Conservation (phyloP, 1,284 basidiomycete genomes). For the Anthracocystis walkeri region DNA sequence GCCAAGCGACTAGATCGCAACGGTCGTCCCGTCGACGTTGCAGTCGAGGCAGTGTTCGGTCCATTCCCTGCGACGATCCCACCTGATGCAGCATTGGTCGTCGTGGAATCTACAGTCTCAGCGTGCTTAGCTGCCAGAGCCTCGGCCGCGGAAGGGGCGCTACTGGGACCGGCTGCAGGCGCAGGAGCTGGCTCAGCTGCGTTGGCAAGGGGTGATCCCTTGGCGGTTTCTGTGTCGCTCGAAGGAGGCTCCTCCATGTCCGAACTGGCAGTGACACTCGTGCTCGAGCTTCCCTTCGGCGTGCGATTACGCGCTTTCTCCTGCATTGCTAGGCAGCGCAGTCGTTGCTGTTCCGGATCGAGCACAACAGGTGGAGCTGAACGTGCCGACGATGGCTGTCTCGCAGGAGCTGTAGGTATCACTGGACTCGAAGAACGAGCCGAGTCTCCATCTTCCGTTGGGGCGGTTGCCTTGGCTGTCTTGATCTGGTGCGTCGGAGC, state of each 20-base stretch:
- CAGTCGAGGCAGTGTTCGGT: constrained; percentile 1
- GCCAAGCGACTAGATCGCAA: constrained; percentile 31
- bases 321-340: constrained; percentile 53
- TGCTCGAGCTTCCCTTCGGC: constrained; percentile 17
- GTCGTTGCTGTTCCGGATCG: constrained; percentile 40
- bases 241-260: constrained; percentile 21
- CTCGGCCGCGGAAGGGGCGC: constrained; percentile 5
- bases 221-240: constrained; percentile 5
- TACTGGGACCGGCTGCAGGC: background rate
- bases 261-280: constrained; percentile 19
- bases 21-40: constrained; percentile 27
- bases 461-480: background rate
- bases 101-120: constrained; percentile 11
- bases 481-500: constrained; percentile 5
- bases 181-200: constrained; percentile 4
- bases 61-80: background rate
- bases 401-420: constrained; percentile 3
- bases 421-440: constrained; percentile 34
- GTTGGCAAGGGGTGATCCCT: constrained; percentile 8
- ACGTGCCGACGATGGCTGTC: constrained; percentile 19
- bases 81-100: background rate
- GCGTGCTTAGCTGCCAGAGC: constrained; percentile 9
- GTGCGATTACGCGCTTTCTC: constrained; percentile 40
- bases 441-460: constrained; percentile 2
- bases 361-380: constrained; percentile 22